Conservation (phyloP, 768 basidiomycete genomes). For the Calocybe gangraenosa region DNA sequence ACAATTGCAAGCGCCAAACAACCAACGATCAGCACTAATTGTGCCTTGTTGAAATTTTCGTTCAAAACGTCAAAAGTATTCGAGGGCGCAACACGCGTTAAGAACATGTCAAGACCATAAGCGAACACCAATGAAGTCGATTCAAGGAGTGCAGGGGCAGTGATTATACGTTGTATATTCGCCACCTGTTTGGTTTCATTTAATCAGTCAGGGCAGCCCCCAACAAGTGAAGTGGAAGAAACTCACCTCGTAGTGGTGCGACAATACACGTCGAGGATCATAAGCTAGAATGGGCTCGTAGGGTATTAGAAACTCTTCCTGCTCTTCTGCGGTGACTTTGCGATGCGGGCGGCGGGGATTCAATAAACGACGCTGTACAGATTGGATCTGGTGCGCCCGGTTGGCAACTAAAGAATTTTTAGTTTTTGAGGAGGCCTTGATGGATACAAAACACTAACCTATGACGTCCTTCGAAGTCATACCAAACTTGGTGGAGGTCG, state of each 20-base stretch:
- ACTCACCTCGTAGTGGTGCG: constrained; percentile 43
- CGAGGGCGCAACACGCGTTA: constrained; percentile 80
- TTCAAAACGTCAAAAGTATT: constrained; percentile 90
- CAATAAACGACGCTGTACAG: constrained; percentile 67
- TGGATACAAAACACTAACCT: constrained; percentile 57
- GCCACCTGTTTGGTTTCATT: constrained; percentile 48
- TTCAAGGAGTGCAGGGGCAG: constrained; percentile 83
- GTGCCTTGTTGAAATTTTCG: constrained; percentile 90
- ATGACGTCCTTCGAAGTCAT: constrained; percentile 85
- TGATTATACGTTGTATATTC: constrained; percentile 62
- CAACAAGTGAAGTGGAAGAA: neutral
- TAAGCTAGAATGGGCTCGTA: constrained; percentile 79
- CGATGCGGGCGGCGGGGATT: constrained; percentile 79
- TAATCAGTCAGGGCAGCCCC: neutral
- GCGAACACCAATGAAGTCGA: constrained; percentile 88
- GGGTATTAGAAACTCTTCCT: constrained; percentile 80
- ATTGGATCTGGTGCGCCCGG: constrained; percentile 65
- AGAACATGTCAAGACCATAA: constrained; percentile 87
- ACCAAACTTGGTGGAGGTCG: constrained; percentile 84
- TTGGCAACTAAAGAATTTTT: constrained; percentile 61
- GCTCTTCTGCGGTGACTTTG: constrained; percentile 72
- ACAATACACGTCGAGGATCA: constrained; percentile 55
- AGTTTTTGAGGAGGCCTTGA: neutral
- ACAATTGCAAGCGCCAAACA: constrained; percentile 72
- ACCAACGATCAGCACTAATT: constrained; percentile 78